phyloP scores from a whole-genome alignment of 2,329 filamentous ascomycete species.

The Geosmithia morbida region DNA sequence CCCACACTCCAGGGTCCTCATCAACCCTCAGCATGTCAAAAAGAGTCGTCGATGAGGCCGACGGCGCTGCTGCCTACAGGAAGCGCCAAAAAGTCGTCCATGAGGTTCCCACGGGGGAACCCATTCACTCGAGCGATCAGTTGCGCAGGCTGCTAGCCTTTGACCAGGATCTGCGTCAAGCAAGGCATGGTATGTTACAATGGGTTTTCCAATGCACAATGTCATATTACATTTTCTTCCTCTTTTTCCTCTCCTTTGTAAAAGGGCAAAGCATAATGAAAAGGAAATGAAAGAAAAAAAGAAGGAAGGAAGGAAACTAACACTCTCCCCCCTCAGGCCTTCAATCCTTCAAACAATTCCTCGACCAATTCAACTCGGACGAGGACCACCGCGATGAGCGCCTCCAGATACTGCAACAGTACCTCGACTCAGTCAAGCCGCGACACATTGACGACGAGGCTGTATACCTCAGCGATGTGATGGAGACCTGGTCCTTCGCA shows the following conservation, averaged over 20 bases:
- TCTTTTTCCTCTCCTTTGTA: not conserved
- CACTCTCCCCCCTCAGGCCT: slow-evolving; percentile 30
- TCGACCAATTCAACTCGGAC: slow-evolving; percentile 47
- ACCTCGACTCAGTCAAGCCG: slow-evolving; percentile 43
- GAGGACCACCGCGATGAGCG: slow-evolving; percentile 25
- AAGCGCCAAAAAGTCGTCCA: slow-evolving; percentile 44
- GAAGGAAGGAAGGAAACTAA: not conserved
- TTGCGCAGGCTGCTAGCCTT: slow-evolving; percentile 55
- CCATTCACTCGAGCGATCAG: slow-evolving; percentile 49
- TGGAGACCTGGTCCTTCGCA: slow-evolving; percentile 80
- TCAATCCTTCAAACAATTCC: slow-evolving; percentile 54
- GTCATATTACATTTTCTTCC: not conserved
- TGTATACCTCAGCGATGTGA: slow-evolving; percentile 61
- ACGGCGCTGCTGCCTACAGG: slow-evolving; percentile 24
- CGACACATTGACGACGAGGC: slow-evolving; percentile 27
- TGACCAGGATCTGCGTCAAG: slow-evolving; percentile 51
- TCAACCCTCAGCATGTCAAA: slow-evolving; percentile 24
- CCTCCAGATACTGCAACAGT: slow-evolving; percentile 50
- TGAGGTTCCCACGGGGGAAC: slow-evolving; percentile 42
- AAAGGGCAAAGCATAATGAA: too few relatives aligned
- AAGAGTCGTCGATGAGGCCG: slow-evolving; percentile 18
- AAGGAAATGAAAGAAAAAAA: not conserved
- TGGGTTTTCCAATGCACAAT: too few relatives aligned
- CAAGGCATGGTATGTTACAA: slow-evolving; percentile 50
- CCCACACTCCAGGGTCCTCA: not conserved